Evolutionary conservation across 192 early-diverging fungal species (phyloP).

Genomic region (Coemansia furcata): DNA sequence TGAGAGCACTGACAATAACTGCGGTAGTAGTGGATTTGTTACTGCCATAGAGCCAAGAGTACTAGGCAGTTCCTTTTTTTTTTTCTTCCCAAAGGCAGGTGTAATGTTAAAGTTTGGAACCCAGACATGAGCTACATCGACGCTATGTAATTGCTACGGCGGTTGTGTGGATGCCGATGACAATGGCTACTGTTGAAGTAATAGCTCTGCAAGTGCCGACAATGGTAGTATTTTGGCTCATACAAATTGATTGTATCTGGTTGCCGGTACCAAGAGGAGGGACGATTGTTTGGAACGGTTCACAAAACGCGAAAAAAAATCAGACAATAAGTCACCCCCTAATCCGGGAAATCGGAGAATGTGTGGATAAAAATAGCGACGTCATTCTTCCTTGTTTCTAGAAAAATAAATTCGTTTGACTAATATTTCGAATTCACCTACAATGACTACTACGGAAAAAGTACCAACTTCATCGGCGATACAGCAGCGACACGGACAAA

Average conservation of each 20-base stretch:
- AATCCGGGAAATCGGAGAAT: too few relatives aligned
- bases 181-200: slow-evolving; percentile 13
- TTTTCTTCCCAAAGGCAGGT: slow-evolving; percentile 19
- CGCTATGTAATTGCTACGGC: slow-evolving; percentile 22
- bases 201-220: slow-evolving; percentile 6
- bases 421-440: slow-evolving; percentile 14
- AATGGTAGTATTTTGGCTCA: too few relatives aligned
- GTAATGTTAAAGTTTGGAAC: slow-evolving; percentile 21
- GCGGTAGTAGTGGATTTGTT: too few relatives aligned
- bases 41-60: slow-evolving; percentile 25
- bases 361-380: too few relatives aligned
- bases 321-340: too few relatives aligned
- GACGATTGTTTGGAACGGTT: too few relatives aligned
- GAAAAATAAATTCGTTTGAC: too few relatives aligned
- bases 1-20: too few relatives aligned
- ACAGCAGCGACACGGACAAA: neutral
- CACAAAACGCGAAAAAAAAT: too few relatives aligned
- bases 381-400: too few relatives aligned
- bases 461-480: neutral
- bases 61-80: slow-evolving; percentile 14
- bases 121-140: slow-evolving; percentile 7
- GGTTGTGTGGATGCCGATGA: slow-evolving; percentile 32
- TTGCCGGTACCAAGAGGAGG: too few relatives aligned
- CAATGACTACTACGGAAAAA: neutral
- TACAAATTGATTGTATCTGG: too few relatives aligned